Conservation (phyloP, 345 rosid species). For the Carallia brachiata region DNA sequence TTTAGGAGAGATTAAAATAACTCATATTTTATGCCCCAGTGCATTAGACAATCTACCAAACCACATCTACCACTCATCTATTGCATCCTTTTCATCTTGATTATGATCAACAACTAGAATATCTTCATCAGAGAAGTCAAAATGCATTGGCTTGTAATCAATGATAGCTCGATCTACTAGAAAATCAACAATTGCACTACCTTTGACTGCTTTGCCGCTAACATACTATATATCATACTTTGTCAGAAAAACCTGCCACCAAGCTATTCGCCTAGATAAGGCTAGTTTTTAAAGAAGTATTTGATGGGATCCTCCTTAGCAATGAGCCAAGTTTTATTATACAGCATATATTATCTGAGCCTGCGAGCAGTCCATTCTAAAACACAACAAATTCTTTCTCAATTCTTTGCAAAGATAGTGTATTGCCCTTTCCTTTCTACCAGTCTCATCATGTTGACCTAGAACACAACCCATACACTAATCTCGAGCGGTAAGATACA, state of each 20-base stretch:
- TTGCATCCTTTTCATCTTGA: not conserved
- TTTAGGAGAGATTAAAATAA: too few species aligned
- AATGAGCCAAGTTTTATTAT: not conserved
- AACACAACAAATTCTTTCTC: not conserved
- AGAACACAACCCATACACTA: not conserved
- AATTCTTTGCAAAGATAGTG: not conserved
- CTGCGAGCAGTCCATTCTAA: not conserved
- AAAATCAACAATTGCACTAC: not conserved
- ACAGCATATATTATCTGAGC: not conserved
- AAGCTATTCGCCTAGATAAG: not conserved
- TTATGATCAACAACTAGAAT: not conserved
- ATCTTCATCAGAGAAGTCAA: not conserved
- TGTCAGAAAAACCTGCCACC: not conserved
- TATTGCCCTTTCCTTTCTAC: not conserved
- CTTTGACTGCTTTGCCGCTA: not conserved
- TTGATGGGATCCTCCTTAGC: not conserved
- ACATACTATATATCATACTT: not conserved
- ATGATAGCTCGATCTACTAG: not conserved
- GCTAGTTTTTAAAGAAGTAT: not conserved
- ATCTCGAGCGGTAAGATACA: not conserved
- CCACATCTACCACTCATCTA: not conserved
- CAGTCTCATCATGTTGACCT: not conserved
- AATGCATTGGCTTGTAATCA: not conserved
- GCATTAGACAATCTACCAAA: too few species aligned
- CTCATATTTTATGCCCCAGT: too few species aligned